Conservation (phyloP, 441 rosid genomes). For the Corymbia citriodora region DNA sequence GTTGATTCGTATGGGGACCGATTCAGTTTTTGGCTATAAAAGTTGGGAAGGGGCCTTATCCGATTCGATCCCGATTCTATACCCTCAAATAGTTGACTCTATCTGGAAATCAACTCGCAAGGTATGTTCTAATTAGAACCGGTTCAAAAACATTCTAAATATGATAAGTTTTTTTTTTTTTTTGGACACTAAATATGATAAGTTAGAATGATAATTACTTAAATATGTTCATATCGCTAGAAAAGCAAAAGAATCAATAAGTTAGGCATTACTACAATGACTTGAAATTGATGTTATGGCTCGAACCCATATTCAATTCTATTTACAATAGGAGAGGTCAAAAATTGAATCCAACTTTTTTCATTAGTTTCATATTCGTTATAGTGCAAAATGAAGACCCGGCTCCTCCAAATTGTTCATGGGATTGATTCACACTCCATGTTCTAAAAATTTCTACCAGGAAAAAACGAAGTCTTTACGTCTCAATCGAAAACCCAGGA, state of each 20-base stretch:
- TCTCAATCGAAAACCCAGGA: not conserved
- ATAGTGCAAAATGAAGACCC: not conserved
- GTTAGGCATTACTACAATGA: not conserved
- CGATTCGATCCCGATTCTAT: too few species aligned
- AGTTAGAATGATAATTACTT: not conserved
- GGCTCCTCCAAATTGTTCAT: not conserved
- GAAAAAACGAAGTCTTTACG: not conserved
- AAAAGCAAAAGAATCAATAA: not conserved
- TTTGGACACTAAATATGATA: not conserved
- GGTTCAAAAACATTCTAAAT: too few species aligned
- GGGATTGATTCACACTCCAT: not conserved
- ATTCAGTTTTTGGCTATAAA: too few species aligned
- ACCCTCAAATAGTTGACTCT: too few species aligned
- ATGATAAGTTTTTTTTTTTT: too few species aligned
- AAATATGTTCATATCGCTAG: not conserved
- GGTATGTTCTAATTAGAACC: accelerated
- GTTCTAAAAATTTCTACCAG: not conserved
- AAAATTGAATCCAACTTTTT: not conserved
- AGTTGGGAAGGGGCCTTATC: too few species aligned
- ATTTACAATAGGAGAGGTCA: not conserved
- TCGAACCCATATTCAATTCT: not conserved
- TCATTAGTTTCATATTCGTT: too few species aligned
- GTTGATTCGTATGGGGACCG: too few species aligned
- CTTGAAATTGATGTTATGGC: not conserved
- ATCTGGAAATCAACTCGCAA: too few species aligned